Evolutionary conservation across 2,329 filamentous ascomycete genomes (phyloP).

Genomic region (Dendryphion nanum): DNA sequence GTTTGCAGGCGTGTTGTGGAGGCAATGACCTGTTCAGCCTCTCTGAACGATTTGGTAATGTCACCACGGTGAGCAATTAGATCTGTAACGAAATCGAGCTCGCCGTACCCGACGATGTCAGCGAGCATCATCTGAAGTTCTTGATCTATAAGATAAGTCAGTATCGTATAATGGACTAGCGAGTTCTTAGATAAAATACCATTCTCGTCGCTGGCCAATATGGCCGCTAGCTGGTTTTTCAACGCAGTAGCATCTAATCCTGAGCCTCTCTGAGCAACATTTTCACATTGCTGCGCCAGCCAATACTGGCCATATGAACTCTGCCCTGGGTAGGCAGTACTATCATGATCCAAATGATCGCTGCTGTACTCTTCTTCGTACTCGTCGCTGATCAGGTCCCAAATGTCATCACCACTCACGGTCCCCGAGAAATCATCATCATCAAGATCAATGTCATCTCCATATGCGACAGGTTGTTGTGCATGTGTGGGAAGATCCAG

Average conservation of each 20-base stretch:
- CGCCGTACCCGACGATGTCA: constrained; percentile 88
- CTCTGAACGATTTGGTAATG: constrained; percentile 47
- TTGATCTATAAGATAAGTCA: constrained; percentile 55
- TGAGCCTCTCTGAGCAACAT: constrained; percentile 63
- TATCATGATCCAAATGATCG: constrained; percentile 60
- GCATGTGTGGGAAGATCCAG: constrained; percentile 57
- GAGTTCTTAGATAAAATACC: constrained; percentile 15
- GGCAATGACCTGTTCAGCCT: constrained; percentile 33
- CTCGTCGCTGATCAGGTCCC: constrained; percentile 83
- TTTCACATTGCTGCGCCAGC: constrained; percentile 67
- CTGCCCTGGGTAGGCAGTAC: constrained; percentile 25
- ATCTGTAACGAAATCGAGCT: constrained; percentile 89
- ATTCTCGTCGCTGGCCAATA: constrained; percentile 65
- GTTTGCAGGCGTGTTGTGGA: constrained; percentile 64
- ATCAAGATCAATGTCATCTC: constrained; percentile 60
- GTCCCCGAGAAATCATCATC: constrained; percentile 63
- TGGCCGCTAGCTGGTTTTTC: constrained; percentile 71
- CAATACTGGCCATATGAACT: constrained; percentile 61
- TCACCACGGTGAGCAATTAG: constrained; percentile 75
- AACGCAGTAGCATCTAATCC: constrained; percentile 70
- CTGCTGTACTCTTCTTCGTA: constrained; percentile 65
- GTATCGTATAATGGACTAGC: constrained; percentile 5
- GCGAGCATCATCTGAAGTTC: constrained; percentile 88
- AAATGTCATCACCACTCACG: constrained; percentile 75
- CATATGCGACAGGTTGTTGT: constrained; percentile 51